Percentiles rank a stretch among this genome's conserved stretches.
Conservation (phyloP, 1,284 basidiomycete species). For the Puccinia sorghi region DNA sequence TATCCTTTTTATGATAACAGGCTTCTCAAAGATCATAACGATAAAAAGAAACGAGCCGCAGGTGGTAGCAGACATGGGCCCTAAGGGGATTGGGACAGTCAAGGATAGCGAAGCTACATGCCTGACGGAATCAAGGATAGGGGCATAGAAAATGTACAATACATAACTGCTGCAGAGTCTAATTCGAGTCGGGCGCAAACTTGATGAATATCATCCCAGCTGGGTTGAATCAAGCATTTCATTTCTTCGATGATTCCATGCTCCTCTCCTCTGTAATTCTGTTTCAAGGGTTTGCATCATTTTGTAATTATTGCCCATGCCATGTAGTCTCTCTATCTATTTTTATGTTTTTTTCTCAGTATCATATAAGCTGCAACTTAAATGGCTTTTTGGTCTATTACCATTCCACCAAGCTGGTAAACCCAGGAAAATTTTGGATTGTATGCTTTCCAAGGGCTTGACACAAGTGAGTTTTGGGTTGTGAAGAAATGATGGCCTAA, state of each 20-base stretch:
- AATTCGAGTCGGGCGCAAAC: not conserved
- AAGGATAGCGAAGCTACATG: not conserved
- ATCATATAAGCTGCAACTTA: no score
- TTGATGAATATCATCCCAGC: not conserved
- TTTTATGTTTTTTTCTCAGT: not conserved
- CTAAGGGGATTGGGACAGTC: not conserved
- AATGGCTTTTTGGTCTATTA: no score
- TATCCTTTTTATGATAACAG: not conserved
- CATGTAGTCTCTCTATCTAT: not conserved
- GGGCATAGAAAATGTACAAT: not conserved
- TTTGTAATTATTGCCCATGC: not conserved
- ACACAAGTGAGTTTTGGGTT: no score
- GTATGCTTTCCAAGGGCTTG: no score
- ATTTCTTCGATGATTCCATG: not conserved
- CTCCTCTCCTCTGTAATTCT: not conserved
- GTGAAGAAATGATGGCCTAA: no score
- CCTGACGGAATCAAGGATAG: not conserved
- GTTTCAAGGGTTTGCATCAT: not conserved
- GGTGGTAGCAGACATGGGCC: constrained; percentile 23
- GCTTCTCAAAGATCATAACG: constrained; percentile 34
- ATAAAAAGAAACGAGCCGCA: constrained; percentile 38
- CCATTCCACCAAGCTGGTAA: no score
- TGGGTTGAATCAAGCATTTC: not conserved
- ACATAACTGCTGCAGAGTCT: not conserved
- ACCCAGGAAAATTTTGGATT: no score